Evolutionary conservation across 441 rosid genomes (phyloP), one percentile per base, ranked within the genome.

Genomic region (Erodium chrysanthum): DNA sequence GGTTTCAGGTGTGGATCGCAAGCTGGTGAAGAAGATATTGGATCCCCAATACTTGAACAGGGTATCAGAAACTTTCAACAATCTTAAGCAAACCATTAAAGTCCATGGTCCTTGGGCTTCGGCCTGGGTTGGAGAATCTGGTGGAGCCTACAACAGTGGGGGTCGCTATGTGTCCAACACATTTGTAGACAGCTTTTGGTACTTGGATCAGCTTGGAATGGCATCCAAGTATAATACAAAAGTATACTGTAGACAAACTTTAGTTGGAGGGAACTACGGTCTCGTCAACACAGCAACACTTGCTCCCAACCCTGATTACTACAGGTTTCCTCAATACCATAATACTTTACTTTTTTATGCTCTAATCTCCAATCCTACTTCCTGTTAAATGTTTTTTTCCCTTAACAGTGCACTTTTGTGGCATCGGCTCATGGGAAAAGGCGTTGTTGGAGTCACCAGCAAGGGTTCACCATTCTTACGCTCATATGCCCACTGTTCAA

Each of bases 71-170:
- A 89, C 88, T 21, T 91, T 94, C 73, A 75, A 82, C 76, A 74
- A 70, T 68, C 83, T 94, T 64, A 76, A 74, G 31, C 81, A 77
- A 58, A 84, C 88, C 17, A 81, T 94, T 70, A 64, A 74, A 60
- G 82, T 76, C 68, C 69, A 83, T 21, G 97, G 98, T 68, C 84
- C 89, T 4, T 91, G 97, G 96, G 82, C 98, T 65, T 86, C 96
- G 79, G 86, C 93, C 33, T 94, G 98, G 98, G 97, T 94, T 66
- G 97, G 98, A 68, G 98, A 94, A 74, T 88, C 98, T 62, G 98
- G 98, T 66, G 98, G 98, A 52, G 97, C 98, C 66, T 94, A 81
- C 74, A 94, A 94, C 76, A 94, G 98, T 64, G 98, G 98, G 8
- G 98, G 97, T 35, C 85, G 71, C 69, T 73, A 76, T 66, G 90